Evolutionary conservation across 768 basidiomycete species (phyloP).

Genomic region (Sporobolomyces phaffii): DNA sequence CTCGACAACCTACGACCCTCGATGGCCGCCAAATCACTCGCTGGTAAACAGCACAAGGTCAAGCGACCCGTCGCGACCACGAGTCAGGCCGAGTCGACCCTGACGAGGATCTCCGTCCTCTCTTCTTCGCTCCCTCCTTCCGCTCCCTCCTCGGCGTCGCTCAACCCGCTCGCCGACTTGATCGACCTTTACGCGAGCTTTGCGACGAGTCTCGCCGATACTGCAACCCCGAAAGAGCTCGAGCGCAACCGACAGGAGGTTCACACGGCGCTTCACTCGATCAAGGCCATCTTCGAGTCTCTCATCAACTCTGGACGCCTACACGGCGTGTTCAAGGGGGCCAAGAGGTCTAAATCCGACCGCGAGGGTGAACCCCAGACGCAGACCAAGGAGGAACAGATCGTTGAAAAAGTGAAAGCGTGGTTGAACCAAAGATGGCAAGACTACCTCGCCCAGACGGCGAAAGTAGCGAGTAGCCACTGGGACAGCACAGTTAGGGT

Average conservation of each 20-base stretch:
- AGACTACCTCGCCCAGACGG: slow-evolving; percentile 63
- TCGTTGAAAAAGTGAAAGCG: slow-evolving; percentile 52
- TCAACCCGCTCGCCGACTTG: slow-evolving; percentile 38
- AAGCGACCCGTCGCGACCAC: neutral
- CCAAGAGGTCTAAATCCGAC: slow-evolving; percentile 13
- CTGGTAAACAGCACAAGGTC: neutral
- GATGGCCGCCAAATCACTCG: slow-evolving; percentile 11
- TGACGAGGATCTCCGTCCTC: slow-evolving; percentile 27
- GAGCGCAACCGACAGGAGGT: slow-evolving; percentile 35
- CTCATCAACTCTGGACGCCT: slow-evolving; percentile 60
- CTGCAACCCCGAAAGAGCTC: slow-evolving; percentile 1
- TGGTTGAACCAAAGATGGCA: slow-evolving; percentile 77
- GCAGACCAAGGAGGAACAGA: slow-evolving; percentile 51
- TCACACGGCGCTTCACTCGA: slow-evolving; percentile 35
- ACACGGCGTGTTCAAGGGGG: slow-evolving; percentile 49
- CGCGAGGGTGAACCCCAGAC: slow-evolving; percentile 32
- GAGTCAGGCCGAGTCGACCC: neutral
- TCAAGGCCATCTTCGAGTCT: slow-evolving; percentile 55
- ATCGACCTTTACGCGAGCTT: slow-evolving; percentile 17
- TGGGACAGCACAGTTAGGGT: slow-evolving; percentile 66
- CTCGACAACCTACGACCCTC: neutral
- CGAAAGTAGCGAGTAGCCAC: slow-evolving; percentile 65
- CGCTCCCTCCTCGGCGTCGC: slow-evolving; percentile 24
- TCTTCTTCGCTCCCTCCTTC: slow-evolving; percentile 31
- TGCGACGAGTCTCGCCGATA: neutral